Base-by-base conservation (phyloP, 805 yeast species). In the Candida qinlingensis region DNA sequence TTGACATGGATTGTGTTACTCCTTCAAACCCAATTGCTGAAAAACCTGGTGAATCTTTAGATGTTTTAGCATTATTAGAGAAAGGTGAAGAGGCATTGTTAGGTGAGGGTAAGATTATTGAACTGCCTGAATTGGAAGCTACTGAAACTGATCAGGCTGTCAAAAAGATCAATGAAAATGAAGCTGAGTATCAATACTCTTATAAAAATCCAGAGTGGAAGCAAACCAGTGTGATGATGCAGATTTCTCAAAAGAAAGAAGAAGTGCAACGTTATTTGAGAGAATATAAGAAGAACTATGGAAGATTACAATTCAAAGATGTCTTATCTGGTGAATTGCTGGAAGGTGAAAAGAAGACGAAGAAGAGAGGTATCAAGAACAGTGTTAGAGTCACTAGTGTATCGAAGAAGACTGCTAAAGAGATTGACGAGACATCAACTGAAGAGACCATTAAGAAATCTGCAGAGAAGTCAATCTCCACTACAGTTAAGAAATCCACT, bases 1-100 rank as follows among this genome's bases (percentile, higher is more conserved):
- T 92, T n/a, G 81, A 82, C 54, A 71, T 90, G 73, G 89, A 85
- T 53, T 92, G 98, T 66, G 74, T 89, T 3, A 95, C 99, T 0
- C 97, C 97, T 0, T 88, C 97, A 0, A 84, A 90, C 57, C 81
- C 83, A 0, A 51, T 55, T 0, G 69, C 92, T 0, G 82, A 91
- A 13, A 77, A 85, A 1, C 85, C 83, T 6, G 99, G 99, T 9
- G 90, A 85, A 61, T 79, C 88, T 0, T 59, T 87, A 12, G 81
- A 81, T 53, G 89, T 94, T 27, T 57, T 54, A 31, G 56, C 70
- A 39, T 63, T 91, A 29, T 61, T 87, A 44, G 67, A 67, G 6
- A 73, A 66, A 28, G 61, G 65, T 0, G 73, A 65, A 25, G 50
- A 51, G n/a, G 50, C 64, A 26, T 10, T 35, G 2, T 44, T 69